Evolutionary conservation across 139 green algal genomes (phyloP).

Genomic region (Coccomyxa sp.): DNA sequence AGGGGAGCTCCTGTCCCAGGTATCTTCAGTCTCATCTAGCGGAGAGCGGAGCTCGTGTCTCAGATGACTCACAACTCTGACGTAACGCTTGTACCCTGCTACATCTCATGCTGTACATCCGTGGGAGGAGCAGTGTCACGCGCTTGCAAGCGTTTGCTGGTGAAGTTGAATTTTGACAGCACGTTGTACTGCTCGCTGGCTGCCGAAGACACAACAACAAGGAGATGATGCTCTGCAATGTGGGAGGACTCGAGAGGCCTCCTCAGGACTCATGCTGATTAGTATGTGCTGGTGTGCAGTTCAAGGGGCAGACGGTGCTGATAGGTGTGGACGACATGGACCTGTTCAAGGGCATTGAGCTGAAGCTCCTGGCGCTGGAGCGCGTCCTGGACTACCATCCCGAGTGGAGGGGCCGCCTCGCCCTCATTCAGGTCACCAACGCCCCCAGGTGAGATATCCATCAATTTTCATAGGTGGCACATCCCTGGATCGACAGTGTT

Average conservation of each 20-base stretch:
- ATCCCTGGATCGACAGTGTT: too few relatives aligned
- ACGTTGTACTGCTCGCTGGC: too few relatives aligned
- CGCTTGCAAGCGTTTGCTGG: too few relatives aligned
- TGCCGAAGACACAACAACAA: too few relatives aligned
- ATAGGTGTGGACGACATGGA: constrained; percentile 97
- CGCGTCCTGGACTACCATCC: constrained; percentile 81
- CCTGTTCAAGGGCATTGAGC: constrained; percentile 90
- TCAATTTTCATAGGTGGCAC: too few relatives aligned
- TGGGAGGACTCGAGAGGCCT: not conserved
- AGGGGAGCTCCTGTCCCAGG: constrained; percentile 82
- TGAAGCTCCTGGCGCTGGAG: constrained; percentile 78
- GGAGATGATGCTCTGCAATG: not conserved
- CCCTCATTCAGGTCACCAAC: constrained; percentile 83
- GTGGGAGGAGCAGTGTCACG: too few relatives aligned
- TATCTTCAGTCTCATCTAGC: too few relatives aligned
- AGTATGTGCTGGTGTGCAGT: constrained; percentile 17
- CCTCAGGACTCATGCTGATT: not conserved
- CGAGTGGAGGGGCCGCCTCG: constrained; percentile 74
- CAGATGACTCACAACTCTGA: too few relatives aligned
- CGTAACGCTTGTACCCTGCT: too few relatives aligned
- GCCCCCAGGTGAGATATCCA: constrained; percentile 45
- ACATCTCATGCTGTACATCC: too few relatives aligned
- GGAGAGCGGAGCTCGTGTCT: too few relatives aligned
- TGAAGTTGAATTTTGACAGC: too few relatives aligned
- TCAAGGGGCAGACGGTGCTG: constrained; percentile 65